A percentile compares a stretch with the other conserved stretches of the same genome.
phyloP scores from a whole-genome alignment of 352 stramenopile genomes.

The Globisporangium lucens region DNA sequence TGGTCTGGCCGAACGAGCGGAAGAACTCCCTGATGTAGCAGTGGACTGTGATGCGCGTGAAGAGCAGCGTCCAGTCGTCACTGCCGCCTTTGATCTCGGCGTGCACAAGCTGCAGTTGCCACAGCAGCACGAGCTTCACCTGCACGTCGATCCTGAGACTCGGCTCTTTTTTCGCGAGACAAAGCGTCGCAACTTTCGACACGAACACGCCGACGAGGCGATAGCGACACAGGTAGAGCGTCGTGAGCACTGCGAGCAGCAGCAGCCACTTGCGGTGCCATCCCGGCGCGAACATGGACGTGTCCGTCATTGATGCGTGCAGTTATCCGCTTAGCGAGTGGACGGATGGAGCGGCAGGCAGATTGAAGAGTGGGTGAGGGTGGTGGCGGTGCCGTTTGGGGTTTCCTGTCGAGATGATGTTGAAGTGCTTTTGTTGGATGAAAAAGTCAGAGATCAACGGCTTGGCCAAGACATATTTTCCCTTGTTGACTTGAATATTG shows the following conservation, averaged over 20 bases:
- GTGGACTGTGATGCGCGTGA: conserved; percentile 44
- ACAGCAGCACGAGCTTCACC: conserved; percentile 44
- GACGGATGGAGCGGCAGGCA: neutral
- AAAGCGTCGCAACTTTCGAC: conserved; percentile 35
- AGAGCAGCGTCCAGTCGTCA: conserved; percentile 38
- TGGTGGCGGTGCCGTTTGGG: neutral
- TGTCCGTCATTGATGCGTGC: neutral
- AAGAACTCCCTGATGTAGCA: conserved; percentile 64
- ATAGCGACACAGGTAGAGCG: conserved; percentile 56
- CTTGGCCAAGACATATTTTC: neutral
- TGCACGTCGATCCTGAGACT: conserved; percentile 22
- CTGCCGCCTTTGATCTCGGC: conserved; percentile 32
- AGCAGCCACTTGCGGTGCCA: conserved; percentile 72
- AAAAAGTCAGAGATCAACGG: neutral
- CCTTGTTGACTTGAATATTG: no score
- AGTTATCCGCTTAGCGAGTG: neutral
- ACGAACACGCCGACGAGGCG: conserved; percentile 50
- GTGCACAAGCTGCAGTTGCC: conserved; percentile 42
- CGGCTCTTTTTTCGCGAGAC: conserved; percentile 28
- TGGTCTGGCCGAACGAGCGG: conserved; percentile 70
- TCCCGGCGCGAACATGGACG: conserved; percentile 22
- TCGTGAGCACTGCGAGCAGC: conserved; percentile 30
- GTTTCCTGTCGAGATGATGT: neutral
- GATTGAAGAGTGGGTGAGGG: neutral
- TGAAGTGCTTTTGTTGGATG: neutral